Base-by-base conservation (phyloP, 1,284 basidiomycete species). In the Volvariella surrecta region DNA sequence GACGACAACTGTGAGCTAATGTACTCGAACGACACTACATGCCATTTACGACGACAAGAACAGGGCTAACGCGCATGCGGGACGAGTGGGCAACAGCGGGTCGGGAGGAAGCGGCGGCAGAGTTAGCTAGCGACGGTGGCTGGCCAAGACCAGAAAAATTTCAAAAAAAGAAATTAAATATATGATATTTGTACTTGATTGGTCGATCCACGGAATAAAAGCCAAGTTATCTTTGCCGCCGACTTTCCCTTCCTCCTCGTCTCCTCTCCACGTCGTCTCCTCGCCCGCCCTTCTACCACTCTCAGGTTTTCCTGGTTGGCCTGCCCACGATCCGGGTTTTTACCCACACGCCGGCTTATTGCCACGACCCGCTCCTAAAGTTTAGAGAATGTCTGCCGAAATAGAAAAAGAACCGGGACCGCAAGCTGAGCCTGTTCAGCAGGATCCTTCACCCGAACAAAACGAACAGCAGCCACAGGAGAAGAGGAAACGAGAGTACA, bases 401-500 rank as follows among this genome's bases (percentile, higher is more conserved):
- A 64, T 71, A 53, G 74, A 76, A 67, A 81, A 81, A 69, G 78
- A 74, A 66, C 73, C 76, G 30, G 76, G 76, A 42, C 75, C 76
- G 19, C 57, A 59, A 47, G 67, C 43, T 39, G 37, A 39, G n/a
- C 32, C 70, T 20, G 57, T 61, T 50, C 63, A 61, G 56, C 60
- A 67, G 45, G 24, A 6, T 28, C 6, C 24, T 11, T 65, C 71
- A n/a, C n/a, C n/a, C n/a, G n/a, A n/a, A n/a, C n/a, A n/a, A n/a
- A n/a, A n/a, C 42, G 63, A 69, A 18, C 47, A 54, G 1, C 48
- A 52, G 32, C 54, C 57, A 4, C 53, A 62, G 48, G 77, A 70
- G 66, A 82, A 82, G 72, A 84, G 68, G 65, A 88, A 90, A 72
- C 75, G 89, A 70, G 86, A 89, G 72, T 93, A 93, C 75, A 92